Conservation (phyloP, 352 stramenopile species). For the Pythium dissimile region DNA sequence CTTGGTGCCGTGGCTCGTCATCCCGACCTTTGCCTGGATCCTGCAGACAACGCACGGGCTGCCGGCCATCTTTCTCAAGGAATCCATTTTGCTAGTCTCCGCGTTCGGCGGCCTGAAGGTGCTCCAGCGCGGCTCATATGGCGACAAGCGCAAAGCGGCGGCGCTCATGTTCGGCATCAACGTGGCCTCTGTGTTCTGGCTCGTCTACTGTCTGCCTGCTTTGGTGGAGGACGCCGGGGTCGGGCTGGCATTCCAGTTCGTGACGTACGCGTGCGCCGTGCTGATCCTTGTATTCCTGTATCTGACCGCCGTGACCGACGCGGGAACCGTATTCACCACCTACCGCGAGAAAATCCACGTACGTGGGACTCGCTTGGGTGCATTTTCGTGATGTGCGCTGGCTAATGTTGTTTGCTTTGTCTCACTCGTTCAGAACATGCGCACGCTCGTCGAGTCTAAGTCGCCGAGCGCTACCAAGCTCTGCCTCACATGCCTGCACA, state of each 20-base stretch:
- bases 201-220: slow-evolving; percentile 41
- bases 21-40: slow-evolving; percentile 45
- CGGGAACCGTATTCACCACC: slow-evolving; percentile 59
- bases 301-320: slow-evolving; percentile 46
- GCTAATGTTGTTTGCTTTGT: background rate
- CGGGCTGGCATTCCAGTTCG: slow-evolving; percentile 29
- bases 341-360: slow-evolving; percentile 68
- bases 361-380: slow-evolving; percentile 5
- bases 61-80: slow-evolving; percentile 33
- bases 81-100: slow-evolving; percentile 28
- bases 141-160: slow-evolving; percentile 70
- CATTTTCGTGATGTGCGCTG: background rate
- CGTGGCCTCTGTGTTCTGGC: slow-evolving; percentile 61
- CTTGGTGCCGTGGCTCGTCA: slow-evolving; percentile 62
- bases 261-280: slow-evolving; percentile 12
- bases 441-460: slow-evolving; percentile 69
- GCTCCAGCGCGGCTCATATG: slow-evolving; percentile 58
- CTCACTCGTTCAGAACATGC: slow-evolving; percentile 44
- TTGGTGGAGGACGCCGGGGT: slow-evolving; percentile 21
- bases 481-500: slow-evolving; percentile 76
- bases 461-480: slow-evolving; percentile 67
- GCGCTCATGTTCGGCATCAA: slow-evolving; percentile 74
- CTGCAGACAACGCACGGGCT: slow-evolving; percentile 28
- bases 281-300: slow-evolving; percentile 53
- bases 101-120: slow-evolving; percentile 46